phyloP scores from a whole-genome alignment of 2,329 filamentous ascomycete genomes.

The Sclerotiophoma versabilis region DNA sequence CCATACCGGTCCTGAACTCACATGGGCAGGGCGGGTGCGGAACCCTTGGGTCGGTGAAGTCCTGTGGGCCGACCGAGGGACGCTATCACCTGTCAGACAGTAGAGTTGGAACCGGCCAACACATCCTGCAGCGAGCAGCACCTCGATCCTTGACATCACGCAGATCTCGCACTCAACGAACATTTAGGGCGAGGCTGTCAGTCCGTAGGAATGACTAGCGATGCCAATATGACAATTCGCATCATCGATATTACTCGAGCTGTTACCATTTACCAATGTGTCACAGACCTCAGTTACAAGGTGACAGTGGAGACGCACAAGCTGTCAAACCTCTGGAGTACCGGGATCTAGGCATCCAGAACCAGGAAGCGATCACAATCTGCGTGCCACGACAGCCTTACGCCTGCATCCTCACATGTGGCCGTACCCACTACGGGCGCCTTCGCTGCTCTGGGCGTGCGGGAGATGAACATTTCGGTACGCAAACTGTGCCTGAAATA shows the following conservation, averaged over 20 bases:
- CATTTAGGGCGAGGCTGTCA: slow-evolving; percentile 4
- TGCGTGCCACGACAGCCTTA: slow-evolving; percentile 8
- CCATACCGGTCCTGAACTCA: neutral
- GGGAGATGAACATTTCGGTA: slow-evolving; percentile 9
- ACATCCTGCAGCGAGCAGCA: slow-evolving; percentile 10
- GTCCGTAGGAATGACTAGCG: neutral
- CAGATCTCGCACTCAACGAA: slow-evolving; percentile 4
- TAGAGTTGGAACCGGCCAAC: slow-evolving; percentile 8
- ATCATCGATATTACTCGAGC: neutral
- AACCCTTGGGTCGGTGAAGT: neutral
- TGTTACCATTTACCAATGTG: neutral
- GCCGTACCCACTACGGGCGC: slow-evolving; percentile 9
- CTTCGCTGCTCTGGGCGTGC: slow-evolving; percentile 7
- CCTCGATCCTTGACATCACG: slow-evolving; percentile 6
- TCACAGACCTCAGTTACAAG: neutral
- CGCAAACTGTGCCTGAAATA: slow-evolving; percentile 5
- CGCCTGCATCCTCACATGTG: slow-evolving; percentile 5
- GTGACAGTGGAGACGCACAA: neutral
- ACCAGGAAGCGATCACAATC: slow-evolving; percentile 5
- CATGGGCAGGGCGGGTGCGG: neutral
- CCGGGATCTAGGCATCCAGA: slow-evolving; percentile 7
- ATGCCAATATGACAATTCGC: neutral
- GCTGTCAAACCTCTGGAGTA: slow-evolving; percentile 5
- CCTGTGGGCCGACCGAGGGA: neutral
- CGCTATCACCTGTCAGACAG: slow-evolving; percentile 4